Conservation (phyloP, 116 monocot genomes). For the Papilionanthe hybrid region DNA sequence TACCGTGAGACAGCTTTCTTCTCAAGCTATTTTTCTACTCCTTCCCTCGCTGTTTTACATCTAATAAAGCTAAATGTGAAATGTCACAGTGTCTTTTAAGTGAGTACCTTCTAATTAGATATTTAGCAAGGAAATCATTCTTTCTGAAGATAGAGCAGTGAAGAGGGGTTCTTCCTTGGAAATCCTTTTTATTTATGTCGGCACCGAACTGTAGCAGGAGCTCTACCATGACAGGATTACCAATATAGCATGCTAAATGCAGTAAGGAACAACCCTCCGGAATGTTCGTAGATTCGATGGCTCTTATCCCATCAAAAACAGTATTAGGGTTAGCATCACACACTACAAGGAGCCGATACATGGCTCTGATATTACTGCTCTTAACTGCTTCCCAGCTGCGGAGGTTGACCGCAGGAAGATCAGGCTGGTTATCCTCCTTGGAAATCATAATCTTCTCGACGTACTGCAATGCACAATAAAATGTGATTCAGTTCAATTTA, state of each 20-base stretch:
- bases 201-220: constrained; percentile 88
- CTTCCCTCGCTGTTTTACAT: no score
- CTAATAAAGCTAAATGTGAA: background rate
- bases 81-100: background rate
- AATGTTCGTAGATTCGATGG: constrained; percentile 36
- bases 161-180: constrained; percentile 82
- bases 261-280: constrained; percentile 70
- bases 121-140: constrained; percentile 70
- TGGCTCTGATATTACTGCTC: constrained; percentile 47
- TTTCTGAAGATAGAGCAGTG: constrained; percentile 66
- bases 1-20: no score
- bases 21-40: no score
- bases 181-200: constrained; percentile 75
- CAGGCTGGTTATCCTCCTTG: constrained; percentile 33
- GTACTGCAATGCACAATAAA: constrained; percentile 44
- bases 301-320: constrained; percentile 43
- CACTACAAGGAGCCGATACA: constrained; percentile 66
- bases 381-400: constrained; percentile 74
- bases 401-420: constrained; percentile 18
- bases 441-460: constrained; percentile 52
- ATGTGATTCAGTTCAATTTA: background rate
- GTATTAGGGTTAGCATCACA: constrained; percentile 60
- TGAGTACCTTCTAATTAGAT: constrained; percentile 67
- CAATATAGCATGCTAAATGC: constrained; percentile 81
- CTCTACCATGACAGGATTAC: constrained; percentile 72